A percentile compares a stretch with the other conserved stretches of the same genome.
phyloP scores from a whole-genome alignment of 2,329 filamentous ascomycete species.

The Fragosphaeria purpurea region DNA sequence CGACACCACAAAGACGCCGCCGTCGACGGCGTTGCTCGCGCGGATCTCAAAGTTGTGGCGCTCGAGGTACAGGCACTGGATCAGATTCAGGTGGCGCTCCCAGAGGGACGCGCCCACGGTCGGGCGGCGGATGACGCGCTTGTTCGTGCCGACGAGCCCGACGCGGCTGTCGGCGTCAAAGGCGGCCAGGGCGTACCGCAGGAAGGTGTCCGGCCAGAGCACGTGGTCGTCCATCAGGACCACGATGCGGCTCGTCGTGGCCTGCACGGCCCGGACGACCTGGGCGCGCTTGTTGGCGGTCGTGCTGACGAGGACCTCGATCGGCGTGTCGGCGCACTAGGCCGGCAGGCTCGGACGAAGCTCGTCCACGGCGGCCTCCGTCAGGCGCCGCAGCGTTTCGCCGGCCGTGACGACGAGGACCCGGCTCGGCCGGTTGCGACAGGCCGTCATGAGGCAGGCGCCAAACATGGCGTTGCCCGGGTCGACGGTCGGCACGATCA shows the following conservation, averaged over 20 bases:
- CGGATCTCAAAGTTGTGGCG: slow-evolving; percentile 54
- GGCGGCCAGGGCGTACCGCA: slow-evolving; percentile 30
- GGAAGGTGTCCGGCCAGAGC: slow-evolving; percentile 34
- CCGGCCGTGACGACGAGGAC: slow-evolving; percentile 39
- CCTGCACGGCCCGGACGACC: slow-evolving; percentile 28
- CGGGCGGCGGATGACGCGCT: slow-evolving; percentile 35
- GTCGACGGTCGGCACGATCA: slow-evolving; percentile 42
- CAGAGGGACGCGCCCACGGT: slow-evolving; percentile 14
- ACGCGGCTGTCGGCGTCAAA: slow-evolving; percentile 33
- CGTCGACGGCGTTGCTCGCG: slow-evolving; percentile 45
- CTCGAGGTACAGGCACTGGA: slow-evolving; percentile 49
- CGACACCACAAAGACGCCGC: slow-evolving; percentile 48
- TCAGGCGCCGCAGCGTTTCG: slow-evolving; percentile 13
- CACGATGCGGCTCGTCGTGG: slow-evolving; percentile 30
- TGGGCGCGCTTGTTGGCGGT: slow-evolving; percentile 40
- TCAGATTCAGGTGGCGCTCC: slow-evolving; percentile 38
- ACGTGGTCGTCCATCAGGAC: slow-evolving; percentile 44
- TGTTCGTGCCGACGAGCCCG: slow-evolving; percentile 47
- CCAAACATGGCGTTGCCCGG: slow-evolving; percentile 30
- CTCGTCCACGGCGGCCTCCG: slow-evolving; percentile 8
- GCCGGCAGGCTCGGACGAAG: neutral
- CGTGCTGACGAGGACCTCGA: slow-evolving; percentile 22
- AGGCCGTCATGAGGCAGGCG: slow-evolving; percentile 29
- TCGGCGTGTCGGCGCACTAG: slow-evolving; percentile 7
- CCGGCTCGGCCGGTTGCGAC: slow-evolving; percentile 25